phyloP scores from a whole-genome alignment of 169 alveolate genomes.

The Plasmodium gonderi region DNA sequence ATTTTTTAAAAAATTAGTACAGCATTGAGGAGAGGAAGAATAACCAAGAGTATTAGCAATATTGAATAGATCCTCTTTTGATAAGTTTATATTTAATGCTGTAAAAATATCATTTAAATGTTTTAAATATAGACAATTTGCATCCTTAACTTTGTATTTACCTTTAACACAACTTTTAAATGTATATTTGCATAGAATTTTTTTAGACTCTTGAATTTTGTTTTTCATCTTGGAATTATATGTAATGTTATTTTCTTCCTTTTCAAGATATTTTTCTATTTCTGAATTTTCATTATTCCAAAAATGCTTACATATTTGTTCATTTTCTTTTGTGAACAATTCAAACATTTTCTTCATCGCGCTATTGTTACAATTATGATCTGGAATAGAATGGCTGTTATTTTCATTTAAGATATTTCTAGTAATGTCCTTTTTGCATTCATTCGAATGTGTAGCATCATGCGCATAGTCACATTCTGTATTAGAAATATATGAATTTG shows the following conservation, averaged over 20 bases:
- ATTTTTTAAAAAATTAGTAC: slow-evolving; percentile 25
- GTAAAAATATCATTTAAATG: slow-evolving; percentile 23
- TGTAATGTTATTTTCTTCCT: background rate
- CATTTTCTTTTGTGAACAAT: background rate
- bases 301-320: background rate
- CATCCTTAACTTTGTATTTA: slow-evolving; percentile 19
- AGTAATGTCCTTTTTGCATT: background rate
- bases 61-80: slow-evolving; percentile 23
- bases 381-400: background rate
- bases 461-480: no score
- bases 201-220: slow-evolving; percentile 1
- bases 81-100: slow-evolving; percentile 17
- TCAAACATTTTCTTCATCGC: background rate
- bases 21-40: slow-evolving; percentile 40
- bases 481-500: no score
- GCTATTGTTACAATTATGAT: background rate
- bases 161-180: slow-evolving; percentile 6
- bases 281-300: background rate
- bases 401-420: background rate
- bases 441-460: no score
- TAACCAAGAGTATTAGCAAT: slow-evolving; percentile 22
- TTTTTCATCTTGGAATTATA: background rate
- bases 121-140: slow-evolving; percentile 33
- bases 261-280: background rate
- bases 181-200: slow-evolving; percentile 28